A percentile compares a stretch with the other conserved stretches of the same genome.
Conservation (phyloP, 768 basidiomycete genomes). For the Lentinus tigrinus region DNA sequence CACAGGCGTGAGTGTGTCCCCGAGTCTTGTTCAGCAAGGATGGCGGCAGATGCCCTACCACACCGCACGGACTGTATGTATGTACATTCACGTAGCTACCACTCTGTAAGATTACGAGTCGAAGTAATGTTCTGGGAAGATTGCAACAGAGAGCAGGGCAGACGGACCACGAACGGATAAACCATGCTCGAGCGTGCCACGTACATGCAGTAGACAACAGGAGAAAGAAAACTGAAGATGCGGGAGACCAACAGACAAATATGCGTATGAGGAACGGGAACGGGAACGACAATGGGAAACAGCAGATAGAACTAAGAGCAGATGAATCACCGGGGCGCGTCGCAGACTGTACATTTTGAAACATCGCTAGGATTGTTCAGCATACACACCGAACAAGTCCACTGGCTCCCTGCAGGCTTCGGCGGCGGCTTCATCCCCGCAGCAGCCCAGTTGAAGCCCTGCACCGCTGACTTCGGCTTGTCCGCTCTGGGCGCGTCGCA, state of each 20-base stretch:
- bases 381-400: constrained; percentile 29
- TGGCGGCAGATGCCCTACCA: constrained; percentile 1
- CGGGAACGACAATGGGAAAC: constrained; percentile 4
- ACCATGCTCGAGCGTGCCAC: too few relatives aligned
- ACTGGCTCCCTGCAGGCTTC: constrained; percentile 16
- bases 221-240: too few relatives aligned
- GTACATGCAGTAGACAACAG: too few relatives aligned
- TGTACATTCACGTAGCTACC: constrained; percentile 19
- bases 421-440: constrained; percentile 26
- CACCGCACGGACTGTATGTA: constrained; percentile 13
- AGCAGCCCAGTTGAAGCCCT: constrained; percentile 31
- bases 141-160: not conserved
- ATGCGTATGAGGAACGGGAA: not conserved
- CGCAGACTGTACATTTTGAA: constrained; percentile 50
- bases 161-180: too few relatives aligned
- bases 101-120: constrained; percentile 8
- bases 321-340: constrained; percentile 28
- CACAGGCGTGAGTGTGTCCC: not conserved
- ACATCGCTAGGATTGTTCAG: constrained; percentile 46
- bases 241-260: not conserved
- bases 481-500: constrained; percentile 39
- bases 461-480: constrained; percentile 14
- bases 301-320: constrained; percentile 6
- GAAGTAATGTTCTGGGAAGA: not conserved
- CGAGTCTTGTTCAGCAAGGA: constrained; percentile 3